Base-by-base conservation (phyloP, 83 land plant species). In the Larix sibirica region DNA sequence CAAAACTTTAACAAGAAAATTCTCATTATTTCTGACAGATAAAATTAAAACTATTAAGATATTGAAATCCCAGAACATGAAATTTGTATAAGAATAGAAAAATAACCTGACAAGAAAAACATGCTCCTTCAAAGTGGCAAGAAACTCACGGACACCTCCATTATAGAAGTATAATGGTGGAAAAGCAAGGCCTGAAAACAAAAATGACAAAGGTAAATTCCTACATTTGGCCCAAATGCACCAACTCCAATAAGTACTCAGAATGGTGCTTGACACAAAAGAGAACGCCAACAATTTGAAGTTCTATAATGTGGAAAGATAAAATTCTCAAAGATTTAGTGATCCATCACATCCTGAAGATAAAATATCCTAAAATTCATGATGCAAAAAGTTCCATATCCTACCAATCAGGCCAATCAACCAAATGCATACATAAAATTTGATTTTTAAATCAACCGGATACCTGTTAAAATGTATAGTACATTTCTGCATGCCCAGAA, bases 101-200 rank as follows among this genome's bases (percentile, higher is more conserved):
- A 82, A 87, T 21, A 62, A 97, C 99, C 99, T 97, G 71, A 88
- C 95, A 81, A 97, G 91, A 80, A 84, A 80, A 67, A 92, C 94
- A 86, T 97, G 94, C 81, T 91, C 92, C 82, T 89, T 95, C 50
- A 94, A 66, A 42, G 93, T 93, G 62, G 91, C 95, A 74, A 97
- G 88, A 81, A 97, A 94, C 79, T 96, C 99, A 26, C 90, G 85
- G 3, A 97, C 95, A 23, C 99, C 99, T 63, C 99, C 99, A 93
- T 89, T 93, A 82, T 96, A 95, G 83, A 97, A 97, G 86, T 96
- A 97, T 61, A 97, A 90, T 62, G 98, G 95, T 73, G 99, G 97
- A 87, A 80, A 93, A 69, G 99, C 96, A 77, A 97, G 92, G 14
- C 99, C 99, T 97, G 90, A 20, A 87, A 61, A 89, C 14, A 44